Percentiles rank a stretch among this genome's conserved stretches.
Evolutionary conservation across 306 rosid species (phyloP).

Genomic region (Fragaria nilgerrensis): DNA sequence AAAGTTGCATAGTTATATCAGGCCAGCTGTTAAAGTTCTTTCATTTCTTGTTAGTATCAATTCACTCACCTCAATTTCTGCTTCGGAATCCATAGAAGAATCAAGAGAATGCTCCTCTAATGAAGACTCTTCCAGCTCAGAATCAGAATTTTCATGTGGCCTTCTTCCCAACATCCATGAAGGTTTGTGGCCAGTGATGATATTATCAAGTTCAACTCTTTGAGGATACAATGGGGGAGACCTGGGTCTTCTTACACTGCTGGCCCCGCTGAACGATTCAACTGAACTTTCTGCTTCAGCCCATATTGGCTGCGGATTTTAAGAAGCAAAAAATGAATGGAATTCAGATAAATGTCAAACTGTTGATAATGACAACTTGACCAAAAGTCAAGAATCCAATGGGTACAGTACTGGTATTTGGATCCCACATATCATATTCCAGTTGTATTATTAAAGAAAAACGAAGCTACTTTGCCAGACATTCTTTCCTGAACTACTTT

Average conservation of each 20-base stretch:
- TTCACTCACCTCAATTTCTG: slow-evolving; percentile 58
- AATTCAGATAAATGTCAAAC: neutral
- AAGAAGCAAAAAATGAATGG: slow-evolving; percentile 2
- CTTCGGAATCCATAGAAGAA: slow-evolving; percentile 56
- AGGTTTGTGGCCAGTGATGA: slow-evolving; percentile 35
- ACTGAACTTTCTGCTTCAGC: slow-evolving; percentile 52
- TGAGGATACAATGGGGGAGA: slow-evolving; percentile 45
- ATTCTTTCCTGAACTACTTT: neutral
- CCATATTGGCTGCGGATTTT: slow-evolving; percentile 78
- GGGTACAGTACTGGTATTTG: neutral
- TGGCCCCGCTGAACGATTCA: slow-evolving; percentile 38
- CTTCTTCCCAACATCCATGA: slow-evolving; percentile 32
- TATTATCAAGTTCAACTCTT: slow-evolving; percentile 42
- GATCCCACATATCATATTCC: neutral
- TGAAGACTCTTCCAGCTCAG: slow-evolving; percentile 45
- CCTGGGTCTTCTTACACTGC: slow-evolving; percentile 29
- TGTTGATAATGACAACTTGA: neutral
- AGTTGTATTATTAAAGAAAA: neutral
- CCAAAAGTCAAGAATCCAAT: neutral
- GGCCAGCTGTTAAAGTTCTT: slow-evolving; percentile 2
- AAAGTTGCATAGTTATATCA: slow-evolving; percentile 46
- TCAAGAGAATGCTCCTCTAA: slow-evolving; percentile 31
- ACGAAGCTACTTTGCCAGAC: neutral
- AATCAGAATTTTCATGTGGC: slow-evolving; percentile 32
- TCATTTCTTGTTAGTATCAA: slow-evolving; percentile 32